phyloP scores from a whole-genome alignment of 208 protist species.

The Crithidia sp. region DNA sequence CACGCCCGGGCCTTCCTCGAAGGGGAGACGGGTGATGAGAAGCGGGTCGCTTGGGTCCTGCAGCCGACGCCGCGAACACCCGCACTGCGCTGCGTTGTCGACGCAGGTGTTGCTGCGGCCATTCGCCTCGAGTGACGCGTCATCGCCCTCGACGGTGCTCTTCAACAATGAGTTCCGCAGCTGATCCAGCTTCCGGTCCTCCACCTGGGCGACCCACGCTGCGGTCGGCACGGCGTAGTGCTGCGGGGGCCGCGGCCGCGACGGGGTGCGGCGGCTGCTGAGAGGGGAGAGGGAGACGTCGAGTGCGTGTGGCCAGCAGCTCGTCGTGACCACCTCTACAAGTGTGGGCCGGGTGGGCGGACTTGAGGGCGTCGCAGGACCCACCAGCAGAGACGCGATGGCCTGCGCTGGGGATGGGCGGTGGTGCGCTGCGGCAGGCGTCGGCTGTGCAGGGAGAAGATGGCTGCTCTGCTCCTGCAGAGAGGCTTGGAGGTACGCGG shows the following conservation, averaged over 20 bases:
- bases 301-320: background rate
- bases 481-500: background rate
- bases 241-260: background rate
- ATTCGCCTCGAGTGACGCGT: background rate
- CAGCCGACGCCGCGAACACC: conserved; percentile 24
- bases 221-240: conserved; percentile 13
- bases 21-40: conserved; percentile 59
- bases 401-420: too few species aligned
- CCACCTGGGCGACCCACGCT: conserved; percentile 13
- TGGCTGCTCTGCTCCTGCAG: too few species aligned
- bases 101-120: background rate
- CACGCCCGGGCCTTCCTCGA: conserved; percentile 70
- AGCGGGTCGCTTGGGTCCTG: conserved; percentile 23
- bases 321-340: conserved; percentile 23
- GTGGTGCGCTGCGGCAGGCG: background rate
- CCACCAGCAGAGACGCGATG: too few species aligned
- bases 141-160: background rate
- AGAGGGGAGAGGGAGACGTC: conserved; percentile 33
- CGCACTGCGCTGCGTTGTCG: background rate
- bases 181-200: conserved; percentile 4
- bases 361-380: background rate
- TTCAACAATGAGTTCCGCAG: background rate
- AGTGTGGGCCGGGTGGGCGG: background rate
- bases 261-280: background rate
- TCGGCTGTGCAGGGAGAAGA: background rate